These are phyloP conservation scores for Gomphus sp. DNA, from an alignment of 1,284 basidiomycete species.

Conservation along the genomic window DNA sequence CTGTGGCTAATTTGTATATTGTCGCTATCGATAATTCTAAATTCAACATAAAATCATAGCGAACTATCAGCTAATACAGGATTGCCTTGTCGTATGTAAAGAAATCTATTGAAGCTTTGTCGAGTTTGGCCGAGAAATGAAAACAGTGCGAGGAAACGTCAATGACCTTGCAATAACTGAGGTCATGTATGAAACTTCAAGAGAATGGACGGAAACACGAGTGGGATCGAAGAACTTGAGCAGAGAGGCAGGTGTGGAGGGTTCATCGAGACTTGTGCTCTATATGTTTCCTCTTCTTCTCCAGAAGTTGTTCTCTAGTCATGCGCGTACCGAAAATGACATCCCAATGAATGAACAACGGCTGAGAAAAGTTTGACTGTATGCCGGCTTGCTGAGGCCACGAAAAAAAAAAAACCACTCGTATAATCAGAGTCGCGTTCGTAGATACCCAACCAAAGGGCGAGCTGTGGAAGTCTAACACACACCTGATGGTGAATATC, in stretches of 20 bases:
- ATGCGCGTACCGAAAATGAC: conserved; percentile 72
- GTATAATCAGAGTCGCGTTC: neutral
- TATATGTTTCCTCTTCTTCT: neutral
- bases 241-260: neutral
- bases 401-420: neutral
- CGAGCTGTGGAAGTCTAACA: conserved; percentile 1
- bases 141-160: no score
- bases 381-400: conserved; percentile 49
- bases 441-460: neutral
- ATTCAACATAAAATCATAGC: no score
- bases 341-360: conserved; percentile 90
- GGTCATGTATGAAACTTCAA: no score
- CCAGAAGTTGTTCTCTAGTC: conserved; percentile 46
- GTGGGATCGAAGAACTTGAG: no score
- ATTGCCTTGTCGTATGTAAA: no score
- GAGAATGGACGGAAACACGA: no score
- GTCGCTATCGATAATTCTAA: no score
- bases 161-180: no score
- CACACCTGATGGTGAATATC: conserved; percentile 92
- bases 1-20: no score
- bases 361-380: conserved; percentile 96
- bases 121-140: no score
- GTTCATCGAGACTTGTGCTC: neutral
- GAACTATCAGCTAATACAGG: no score
- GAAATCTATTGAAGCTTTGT: no score